Conservation (phyloP, 306 rosid species). For the Quercus engelmannii region DNA sequence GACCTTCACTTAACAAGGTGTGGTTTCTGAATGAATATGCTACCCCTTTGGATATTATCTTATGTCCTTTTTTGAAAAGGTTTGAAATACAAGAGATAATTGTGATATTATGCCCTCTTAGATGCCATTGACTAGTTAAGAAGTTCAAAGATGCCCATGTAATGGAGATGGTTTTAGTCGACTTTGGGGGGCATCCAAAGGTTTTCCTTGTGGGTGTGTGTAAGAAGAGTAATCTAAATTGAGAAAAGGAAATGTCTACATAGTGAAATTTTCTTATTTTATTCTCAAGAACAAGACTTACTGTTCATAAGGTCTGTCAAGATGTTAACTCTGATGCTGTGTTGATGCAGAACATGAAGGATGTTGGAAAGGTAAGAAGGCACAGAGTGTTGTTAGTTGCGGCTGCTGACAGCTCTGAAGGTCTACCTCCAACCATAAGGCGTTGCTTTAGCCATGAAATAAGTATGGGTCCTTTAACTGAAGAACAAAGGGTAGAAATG, state of each 20-base stretch:
- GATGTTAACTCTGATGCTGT: slow-evolving; percentile 22
- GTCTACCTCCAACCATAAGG: slow-evolving; percentile 75
- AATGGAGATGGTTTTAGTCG: neutral
- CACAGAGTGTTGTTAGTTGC: slow-evolving; percentile 74
- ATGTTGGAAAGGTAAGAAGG: slow-evolving; percentile 42
- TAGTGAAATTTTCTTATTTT: neutral
- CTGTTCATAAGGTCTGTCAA: neutral
- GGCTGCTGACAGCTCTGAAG: slow-evolving; percentile 86
- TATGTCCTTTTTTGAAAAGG: neutral
- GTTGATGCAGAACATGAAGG: slow-evolving; percentile 42
- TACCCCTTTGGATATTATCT: neutral
- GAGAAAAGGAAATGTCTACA: slow-evolving; percentile 3
- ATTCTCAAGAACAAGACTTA: neutral
- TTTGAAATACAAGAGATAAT: neutral
- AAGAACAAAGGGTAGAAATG: slow-evolving; percentile 85
- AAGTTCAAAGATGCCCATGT: neutral
- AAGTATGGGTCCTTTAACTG: slow-evolving; percentile 81
- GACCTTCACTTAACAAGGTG: neutral
- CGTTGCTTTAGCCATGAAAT: slow-evolving; percentile 96
- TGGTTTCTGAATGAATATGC: neutral
- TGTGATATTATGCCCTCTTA: neutral
- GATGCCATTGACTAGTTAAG: neutral
- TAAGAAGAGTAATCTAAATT: slow-evolving; percentile 1
- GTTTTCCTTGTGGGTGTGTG: slow-evolving; percentile 1
- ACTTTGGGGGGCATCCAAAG: neutral